These are phyloP conservation scores for Phytophthora lateralis DNA, from an alignment of 352 stramenopile species.

Conservation along the genomic window DNA sequence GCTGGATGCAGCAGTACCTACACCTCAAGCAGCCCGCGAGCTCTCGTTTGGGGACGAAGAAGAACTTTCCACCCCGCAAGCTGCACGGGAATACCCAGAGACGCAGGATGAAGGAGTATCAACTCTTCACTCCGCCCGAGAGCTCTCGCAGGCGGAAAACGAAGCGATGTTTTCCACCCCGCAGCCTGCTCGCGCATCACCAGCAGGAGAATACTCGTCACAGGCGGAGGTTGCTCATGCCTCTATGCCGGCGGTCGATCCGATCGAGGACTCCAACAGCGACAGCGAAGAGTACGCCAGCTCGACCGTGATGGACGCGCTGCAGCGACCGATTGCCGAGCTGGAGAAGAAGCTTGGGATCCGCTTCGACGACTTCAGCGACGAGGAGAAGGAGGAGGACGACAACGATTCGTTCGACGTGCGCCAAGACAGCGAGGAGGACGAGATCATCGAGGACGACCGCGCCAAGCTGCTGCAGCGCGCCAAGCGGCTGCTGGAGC, in stretches of 20 bases:
- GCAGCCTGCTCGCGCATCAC: not conserved
- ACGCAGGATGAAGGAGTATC: conserved; percentile 3
- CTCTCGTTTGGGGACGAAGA: conserved; percentile 7
- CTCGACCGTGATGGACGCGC: conserved; percentile 30
- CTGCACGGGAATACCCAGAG: conserved; percentile 4
- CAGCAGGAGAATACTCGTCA: conserved; percentile 4
- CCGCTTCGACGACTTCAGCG: conserved; percentile 63
- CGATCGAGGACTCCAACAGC: conserved; percentile 4
- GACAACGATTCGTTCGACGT: conserved; percentile 38
- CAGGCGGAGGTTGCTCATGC: not conserved
- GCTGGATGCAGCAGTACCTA: conserved; percentile 3
- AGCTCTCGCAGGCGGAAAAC: not conserved
- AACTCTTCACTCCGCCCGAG: not conserved
- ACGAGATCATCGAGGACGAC: conserved; percentile 62
- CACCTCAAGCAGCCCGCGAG: conserved; percentile 1
- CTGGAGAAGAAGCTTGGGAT: conserved; percentile 73
- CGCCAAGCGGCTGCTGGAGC: conserved; percentile 55
- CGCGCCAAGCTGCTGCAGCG: conserved; percentile 48
- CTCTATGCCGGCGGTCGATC: not conserved
- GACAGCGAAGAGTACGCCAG: conserved; percentile 31
- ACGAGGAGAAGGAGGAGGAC: conserved; percentile 64
- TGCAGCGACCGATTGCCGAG: conserved; percentile 75
- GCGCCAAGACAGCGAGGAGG: conserved; percentile 41
- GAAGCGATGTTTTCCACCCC: not conserved
- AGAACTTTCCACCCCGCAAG: conserved; percentile 1